Conservation (phyloP, 306 rosid genomes). For the Vigna trinervia region DNA sequence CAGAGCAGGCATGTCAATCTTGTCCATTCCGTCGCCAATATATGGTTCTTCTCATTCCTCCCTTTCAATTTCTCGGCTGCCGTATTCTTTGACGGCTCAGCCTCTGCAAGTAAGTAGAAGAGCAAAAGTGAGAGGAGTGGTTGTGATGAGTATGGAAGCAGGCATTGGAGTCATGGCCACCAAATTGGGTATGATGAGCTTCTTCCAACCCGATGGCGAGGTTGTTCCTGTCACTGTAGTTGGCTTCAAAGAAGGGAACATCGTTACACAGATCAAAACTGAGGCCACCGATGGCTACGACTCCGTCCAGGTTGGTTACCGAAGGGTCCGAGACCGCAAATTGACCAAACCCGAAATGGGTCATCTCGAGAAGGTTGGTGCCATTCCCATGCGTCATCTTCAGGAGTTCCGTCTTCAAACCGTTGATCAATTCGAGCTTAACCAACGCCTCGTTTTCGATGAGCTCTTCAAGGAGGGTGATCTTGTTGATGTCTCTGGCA, state of each 20-base stretch:
- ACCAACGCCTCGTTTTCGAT: conserved; percentile 66
- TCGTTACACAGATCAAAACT: conserved; percentile 86
- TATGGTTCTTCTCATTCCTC: conserved; percentile 13
- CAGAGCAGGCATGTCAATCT: conserved; percentile 1
- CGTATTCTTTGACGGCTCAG: conserved; percentile 4
- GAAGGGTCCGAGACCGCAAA: conserved; percentile 80
- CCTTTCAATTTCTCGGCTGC: neutral
- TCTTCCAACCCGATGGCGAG: conserved; percentile 67
- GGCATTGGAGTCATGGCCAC: conserved; percentile 95
- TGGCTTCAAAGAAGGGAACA: conserved; percentile 94
- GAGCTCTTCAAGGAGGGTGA: conserved; percentile 90
- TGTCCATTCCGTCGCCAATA: conserved; percentile 20
- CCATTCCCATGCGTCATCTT: conserved; percentile 90
- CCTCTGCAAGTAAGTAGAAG: conserved; percentile 14
- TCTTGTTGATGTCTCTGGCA: conserved; percentile 89
- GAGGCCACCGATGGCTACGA: conserved; percentile 83
- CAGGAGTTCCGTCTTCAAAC: conserved; percentile 89
- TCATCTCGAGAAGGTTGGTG: conserved; percentile 77
- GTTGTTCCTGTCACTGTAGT: conserved; percentile 93
- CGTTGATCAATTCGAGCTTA: conserved; percentile 63
- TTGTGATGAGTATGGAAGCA: conserved; percentile 82
- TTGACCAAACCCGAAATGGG: conserved; percentile 89
- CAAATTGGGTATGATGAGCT: conserved; percentile 96
- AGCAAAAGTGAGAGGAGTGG: conserved; percentile 5
- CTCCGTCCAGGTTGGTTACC: conserved; percentile 87